phyloP scores from a whole-genome alignment of 257 asterid species.

The Solanum pinnatisectum region DNA sequence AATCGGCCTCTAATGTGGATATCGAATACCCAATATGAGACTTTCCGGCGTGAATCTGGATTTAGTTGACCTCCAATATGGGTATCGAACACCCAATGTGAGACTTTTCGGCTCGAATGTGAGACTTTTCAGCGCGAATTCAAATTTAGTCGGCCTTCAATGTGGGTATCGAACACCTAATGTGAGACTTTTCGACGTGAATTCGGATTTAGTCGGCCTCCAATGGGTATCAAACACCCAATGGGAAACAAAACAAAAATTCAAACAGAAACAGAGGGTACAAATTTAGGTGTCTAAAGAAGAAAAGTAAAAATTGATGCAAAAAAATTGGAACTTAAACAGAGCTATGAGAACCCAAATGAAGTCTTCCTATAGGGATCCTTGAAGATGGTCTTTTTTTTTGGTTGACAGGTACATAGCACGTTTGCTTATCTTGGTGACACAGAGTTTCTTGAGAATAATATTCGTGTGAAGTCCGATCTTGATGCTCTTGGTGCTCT shows the following conservation, averaged over 20 bases:
- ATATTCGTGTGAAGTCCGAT: conserved; percentile 60
- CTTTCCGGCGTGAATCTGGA: too few relatives aligned
- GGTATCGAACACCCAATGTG: too few relatives aligned
- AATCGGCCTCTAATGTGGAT: accelerated
- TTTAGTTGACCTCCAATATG: too few relatives aligned
- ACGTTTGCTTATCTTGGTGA: conserved; percentile 26
- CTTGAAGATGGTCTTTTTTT: background rate
- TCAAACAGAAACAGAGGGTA: background rate
- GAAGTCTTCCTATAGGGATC: background rate
- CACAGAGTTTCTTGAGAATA: conserved; percentile 33
- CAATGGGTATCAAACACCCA: too few relatives aligned
- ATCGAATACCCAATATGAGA: too few relatives aligned
- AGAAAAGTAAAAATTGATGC: background rate
- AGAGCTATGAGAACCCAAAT: background rate
- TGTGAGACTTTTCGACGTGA: too few relatives aligned
- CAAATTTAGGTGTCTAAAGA: background rate
- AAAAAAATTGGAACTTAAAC: background rate
- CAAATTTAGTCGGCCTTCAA: accelerated
- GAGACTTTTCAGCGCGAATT: too few relatives aligned
- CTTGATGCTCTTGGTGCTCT: conserved; percentile 82
- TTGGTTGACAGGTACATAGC: conserved; percentile 34
- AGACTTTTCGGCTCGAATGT: too few relatives aligned
- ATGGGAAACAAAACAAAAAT: too few relatives aligned
- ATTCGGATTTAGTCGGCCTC: too few relatives aligned
- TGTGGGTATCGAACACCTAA: too few relatives aligned